phyloP scores from a whole-genome alignment of 1,139 yeast species.

The Scheffersomyces lignicola region DNA sequence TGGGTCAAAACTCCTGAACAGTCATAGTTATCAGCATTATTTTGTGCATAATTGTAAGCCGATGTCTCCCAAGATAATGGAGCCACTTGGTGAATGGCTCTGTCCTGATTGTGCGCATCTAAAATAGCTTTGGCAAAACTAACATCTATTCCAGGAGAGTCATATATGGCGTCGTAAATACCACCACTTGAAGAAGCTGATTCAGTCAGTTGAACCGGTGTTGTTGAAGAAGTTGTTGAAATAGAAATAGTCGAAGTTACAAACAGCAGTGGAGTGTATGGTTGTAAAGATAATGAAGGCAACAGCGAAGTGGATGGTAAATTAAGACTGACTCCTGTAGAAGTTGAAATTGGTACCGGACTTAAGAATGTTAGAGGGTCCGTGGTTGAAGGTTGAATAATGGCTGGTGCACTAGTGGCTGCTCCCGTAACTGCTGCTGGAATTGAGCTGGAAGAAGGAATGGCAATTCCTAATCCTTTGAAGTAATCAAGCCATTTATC shows the following conservation, averaged over 20 bases:
- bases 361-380: slow-evolving; percentile 1
- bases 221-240: background rate
- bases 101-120: slow-evolving; percentile 62
- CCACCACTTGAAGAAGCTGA: slow-evolving; percentile 10
- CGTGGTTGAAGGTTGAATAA: background rate
- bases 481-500: background rate
- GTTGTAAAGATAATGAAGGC: too few species aligned
- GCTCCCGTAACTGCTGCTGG: background rate
- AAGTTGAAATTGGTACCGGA: background rate
- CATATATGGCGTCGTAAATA: slow-evolving; percentile 26
- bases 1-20: slow-evolving; percentile 72
- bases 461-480: background rate
- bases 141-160: slow-evolving; percentile 21
- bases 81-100: slow-evolving; percentile 63
- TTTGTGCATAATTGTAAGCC: slow-evolving; percentile 66
- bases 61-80: slow-evolving; percentile 56
- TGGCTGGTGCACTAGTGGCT: slow-evolving; percentile 1
- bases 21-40: slow-evolving; percentile 65
- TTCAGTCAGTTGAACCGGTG: background rate
- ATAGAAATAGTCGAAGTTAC: background rate
- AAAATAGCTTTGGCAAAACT: slow-evolving; percentile 35
- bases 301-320: background rate
- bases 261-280: background rate
- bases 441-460: background rate
- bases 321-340: background rate